phyloP scores from a whole-genome alignment of 176 grass and related monocot species.

The Lolium rigidum region DNA sequence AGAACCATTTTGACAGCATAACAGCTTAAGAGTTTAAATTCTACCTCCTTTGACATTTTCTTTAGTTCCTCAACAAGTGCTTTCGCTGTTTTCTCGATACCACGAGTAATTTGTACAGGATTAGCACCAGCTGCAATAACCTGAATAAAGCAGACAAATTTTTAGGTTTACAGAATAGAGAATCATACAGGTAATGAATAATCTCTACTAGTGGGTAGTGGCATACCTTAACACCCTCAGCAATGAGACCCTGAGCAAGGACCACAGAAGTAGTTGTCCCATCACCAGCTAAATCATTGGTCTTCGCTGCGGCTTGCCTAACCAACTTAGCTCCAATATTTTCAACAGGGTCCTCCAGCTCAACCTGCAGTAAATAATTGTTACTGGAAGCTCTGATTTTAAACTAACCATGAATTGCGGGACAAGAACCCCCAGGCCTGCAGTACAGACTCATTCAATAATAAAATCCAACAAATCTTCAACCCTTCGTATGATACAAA shows the following conservation, averaged over 20 bases:
- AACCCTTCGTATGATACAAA: conserved; percentile 6
- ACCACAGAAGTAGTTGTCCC: conserved; percentile 97
- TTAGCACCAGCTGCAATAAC: conserved; percentile 96
- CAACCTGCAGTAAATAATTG: conserved; percentile 63
- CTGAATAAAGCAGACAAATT: conserved; percentile 47
- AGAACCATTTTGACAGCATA: background rate
- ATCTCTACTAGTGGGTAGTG: background rate
- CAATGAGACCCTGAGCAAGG: conserved; percentile 96
- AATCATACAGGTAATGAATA: background rate
- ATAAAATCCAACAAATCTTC: background rate
- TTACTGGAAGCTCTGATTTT: conserved; percentile 7
- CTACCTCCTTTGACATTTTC: conserved; percentile 90
- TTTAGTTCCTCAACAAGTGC: conserved; percentile 77
- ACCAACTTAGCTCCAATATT: conserved; percentile 98
- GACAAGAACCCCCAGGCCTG: background rate
- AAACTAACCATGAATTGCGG: conserved; percentile 12
- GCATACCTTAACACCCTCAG: conserved; percentile 91
- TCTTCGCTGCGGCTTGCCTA: conserved; percentile 96
- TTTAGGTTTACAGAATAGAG: background rate
- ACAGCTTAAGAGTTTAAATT: background rate
- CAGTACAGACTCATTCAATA: background rate
- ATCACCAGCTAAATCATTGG: conserved; percentile 93
- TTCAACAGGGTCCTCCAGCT: conserved; percentile 92
- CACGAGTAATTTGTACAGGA: conserved; percentile 94
- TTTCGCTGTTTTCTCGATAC: conserved; percentile 95